Base-by-base conservation (phyloP, 2,329 filamentous ascomycete species). In the Trichoderma sp. region DNA sequence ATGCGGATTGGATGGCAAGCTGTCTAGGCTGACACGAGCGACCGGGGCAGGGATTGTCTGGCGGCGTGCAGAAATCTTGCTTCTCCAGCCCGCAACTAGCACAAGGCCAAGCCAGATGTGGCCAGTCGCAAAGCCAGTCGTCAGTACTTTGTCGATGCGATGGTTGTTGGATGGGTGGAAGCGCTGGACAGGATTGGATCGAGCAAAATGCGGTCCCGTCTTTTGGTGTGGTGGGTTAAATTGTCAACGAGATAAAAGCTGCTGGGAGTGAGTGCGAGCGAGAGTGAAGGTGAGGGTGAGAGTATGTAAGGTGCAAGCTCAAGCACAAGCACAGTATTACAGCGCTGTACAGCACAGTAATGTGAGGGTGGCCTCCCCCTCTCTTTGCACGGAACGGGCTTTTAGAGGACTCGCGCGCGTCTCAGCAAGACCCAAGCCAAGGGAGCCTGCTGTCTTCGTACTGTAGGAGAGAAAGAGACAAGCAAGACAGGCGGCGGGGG, bases 1-100 rank as follows among this genome's bases (percentile, higher is more conserved):
- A 72, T 62, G 59, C 69, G 69, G 76, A 77, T 76, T 75, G 77
- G 72, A 66, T 74, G 68, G 53, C 64, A 50, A 31, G 69, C 60
- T 33, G 75, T 76, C 75, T 68, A 38, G 76, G 73, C 75, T 75
- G 69, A 77, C 77, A 74, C 63, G 66, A 76, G 75, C 72, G 71
- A 76, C 63, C 41, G 67, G 72, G 75, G 72, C 64, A 35, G 66
- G 60, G 50, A 59, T 29, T 14, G 31, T 53, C 21, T 69, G 53
- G 66, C 59, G 69, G 53, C 62, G 33, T 76, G 75, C 69, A 76
- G 75, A 74, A 74, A 76, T 50, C 68, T 66, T 74, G 62, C 64
- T 76, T 76, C 63, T 76, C 74, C 63, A 75, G 74, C 74, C 74
- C 59, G 67, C 45, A 71, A 75, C 72, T 75, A 75, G 72, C 72